Conservation (phyloP, 2,329 filamentous ascomycete genomes). For the Cephalotrichum gorgonifer region DNA sequence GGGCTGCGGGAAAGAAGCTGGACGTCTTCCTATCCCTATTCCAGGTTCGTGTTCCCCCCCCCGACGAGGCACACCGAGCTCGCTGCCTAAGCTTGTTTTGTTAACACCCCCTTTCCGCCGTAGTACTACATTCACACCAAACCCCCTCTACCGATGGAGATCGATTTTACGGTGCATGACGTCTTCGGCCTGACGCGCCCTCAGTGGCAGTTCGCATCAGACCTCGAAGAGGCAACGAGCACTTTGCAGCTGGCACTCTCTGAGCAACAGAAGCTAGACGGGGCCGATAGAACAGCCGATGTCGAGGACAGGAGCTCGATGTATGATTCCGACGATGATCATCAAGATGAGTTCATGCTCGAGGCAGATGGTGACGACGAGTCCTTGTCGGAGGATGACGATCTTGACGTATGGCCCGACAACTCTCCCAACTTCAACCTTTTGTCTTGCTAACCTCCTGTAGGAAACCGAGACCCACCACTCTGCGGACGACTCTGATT, state of each 20-base stretch:
- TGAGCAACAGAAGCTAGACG: slow-evolving; percentile 76
- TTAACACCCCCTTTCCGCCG: background rate
- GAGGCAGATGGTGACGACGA: slow-evolving; percentile 56
- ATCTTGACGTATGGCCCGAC: background rate
- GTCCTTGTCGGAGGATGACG: slow-evolving; percentile 39
- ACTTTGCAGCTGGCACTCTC: slow-evolving; percentile 81
- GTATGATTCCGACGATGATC: slow-evolving; percentile 56
- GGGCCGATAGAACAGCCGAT: slow-evolving; percentile 58
- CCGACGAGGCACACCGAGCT: background rate
- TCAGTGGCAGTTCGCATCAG: slow-evolving; percentile 81
- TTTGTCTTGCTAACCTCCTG: background rate
- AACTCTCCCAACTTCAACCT: background rate
- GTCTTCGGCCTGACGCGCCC: slow-evolving; percentile 76
- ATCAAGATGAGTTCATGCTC: slow-evolving; percentile 64
- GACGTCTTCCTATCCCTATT: slow-evolving; percentile 97
- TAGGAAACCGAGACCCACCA: slow-evolving; percentile 24
- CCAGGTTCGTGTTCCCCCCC: slow-evolving; percentile 42
- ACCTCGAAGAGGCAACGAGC: slow-evolving; percentile 71
- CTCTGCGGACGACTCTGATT: slow-evolving; percentile 49
- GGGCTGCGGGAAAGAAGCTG: slow-evolving; percentile 88
- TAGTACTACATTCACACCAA: slow-evolving; percentile 92
- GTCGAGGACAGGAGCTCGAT: slow-evolving; percentile 66
- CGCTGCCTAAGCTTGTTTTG: slow-evolving; percentile 9
- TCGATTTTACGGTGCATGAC: slow-evolving; percentile 93
- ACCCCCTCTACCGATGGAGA: slow-evolving; percentile 83